Percentiles rank a stretch among this genome's conserved stretches.
Evolutionary conservation across 2,329 filamentous ascomycete species (phyloP).

Genomic region (Fusarium liriodendri): DNA sequence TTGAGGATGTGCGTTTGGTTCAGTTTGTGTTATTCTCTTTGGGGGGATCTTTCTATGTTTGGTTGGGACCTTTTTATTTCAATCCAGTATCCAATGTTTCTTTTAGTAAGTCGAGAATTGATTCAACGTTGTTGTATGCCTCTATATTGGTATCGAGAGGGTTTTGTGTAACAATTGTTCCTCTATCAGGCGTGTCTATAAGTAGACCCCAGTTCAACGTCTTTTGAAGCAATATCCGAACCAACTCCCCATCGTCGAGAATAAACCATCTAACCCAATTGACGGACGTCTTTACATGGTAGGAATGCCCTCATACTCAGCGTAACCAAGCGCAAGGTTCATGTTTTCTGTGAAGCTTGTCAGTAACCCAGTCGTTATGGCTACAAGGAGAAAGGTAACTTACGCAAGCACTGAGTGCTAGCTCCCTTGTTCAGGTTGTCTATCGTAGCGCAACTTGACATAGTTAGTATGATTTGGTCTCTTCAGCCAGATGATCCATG

Average conservation of each 20-base stretch:
- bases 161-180: not conserved
- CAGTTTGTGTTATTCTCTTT: conserved; percentile 23
- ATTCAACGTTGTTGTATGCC: not conserved
- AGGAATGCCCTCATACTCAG: not conserved
- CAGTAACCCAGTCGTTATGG: not conserved
- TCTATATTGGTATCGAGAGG: not conserved
- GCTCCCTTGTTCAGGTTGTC: conserved; percentile 6
- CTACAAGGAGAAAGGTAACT: conserved; percentile 64
- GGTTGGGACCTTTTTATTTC: conserved; percentile 13
- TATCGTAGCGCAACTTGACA: not conserved
- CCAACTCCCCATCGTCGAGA: not conserved
- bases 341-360: conserved; percentile 75
- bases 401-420: not conserved
- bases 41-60: conserved; percentile 4
- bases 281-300: not conserved
- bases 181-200: not conserved
- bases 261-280: not conserved
- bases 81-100: not conserved
- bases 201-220: not conserved
- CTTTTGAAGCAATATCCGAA: not conserved
- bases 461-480: not conserved
- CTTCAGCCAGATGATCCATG: not conserved
- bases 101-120: not conserved
- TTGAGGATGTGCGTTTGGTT: conserved; percentile 19
- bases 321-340: conserved; percentile 82